Percentiles rank a stretch among this genome's conserved stretches.
Conservation (phyloP, 495 filamentous ascomycete genomes). For the Extremus antarcticus region DNA sequence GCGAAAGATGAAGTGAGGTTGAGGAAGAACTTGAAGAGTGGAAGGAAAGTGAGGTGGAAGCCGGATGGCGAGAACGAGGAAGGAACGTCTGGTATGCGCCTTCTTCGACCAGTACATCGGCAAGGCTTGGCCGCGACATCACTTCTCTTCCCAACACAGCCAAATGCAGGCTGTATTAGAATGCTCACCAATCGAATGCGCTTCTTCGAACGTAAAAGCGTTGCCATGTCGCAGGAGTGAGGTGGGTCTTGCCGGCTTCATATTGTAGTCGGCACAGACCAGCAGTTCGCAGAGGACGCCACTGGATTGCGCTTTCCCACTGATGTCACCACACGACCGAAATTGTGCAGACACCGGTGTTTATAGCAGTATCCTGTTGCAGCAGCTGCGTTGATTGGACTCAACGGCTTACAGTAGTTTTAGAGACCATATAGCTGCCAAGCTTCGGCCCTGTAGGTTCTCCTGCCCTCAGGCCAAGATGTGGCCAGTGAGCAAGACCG, state of each 20-base stretch:
- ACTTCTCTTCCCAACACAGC: too few species aligned
- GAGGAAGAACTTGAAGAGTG: neutral
- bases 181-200: neutral
- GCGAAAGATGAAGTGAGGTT: neutral
- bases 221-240: neutral
- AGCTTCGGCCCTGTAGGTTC: too few species aligned
- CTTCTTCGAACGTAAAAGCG: neutral
- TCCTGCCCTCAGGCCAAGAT: too few species aligned
- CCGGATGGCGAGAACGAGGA: neutral
- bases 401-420: too few species aligned
- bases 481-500: too few species aligned
- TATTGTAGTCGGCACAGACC: neutral
- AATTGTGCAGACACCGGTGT: too few species aligned
- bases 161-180: neutral
- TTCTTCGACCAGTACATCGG: neutral
- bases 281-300: neutral
- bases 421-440: too few species aligned
- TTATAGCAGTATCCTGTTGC: too few species aligned
- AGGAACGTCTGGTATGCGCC: neutral
- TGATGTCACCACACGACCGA: too few species aligned
- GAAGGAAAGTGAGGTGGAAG: neutral
- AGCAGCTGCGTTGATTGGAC: too few species aligned
- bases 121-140: neutral
- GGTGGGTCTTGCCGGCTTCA: neutral
- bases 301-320: neutral